phyloP scores from a whole-genome alignment of 73 alveolate genomes.

The Paramecium tetraurelia region DNA sequence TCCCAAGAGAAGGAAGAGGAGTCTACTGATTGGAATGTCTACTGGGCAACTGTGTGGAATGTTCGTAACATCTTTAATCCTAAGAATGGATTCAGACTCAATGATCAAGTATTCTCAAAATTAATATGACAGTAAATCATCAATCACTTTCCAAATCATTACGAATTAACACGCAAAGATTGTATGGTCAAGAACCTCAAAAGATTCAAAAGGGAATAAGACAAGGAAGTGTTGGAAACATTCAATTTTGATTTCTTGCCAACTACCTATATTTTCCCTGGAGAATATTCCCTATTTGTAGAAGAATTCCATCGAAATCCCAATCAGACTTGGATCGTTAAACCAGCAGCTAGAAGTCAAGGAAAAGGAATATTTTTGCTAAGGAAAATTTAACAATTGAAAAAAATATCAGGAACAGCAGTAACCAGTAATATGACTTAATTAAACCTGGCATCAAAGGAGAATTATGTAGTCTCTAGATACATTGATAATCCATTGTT shows the following conservation, averaged over 20 bases:
- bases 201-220: conserved; percentile 94
- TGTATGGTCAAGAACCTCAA: conserved; percentile 98
- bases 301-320: conserved; percentile 98
- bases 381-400: conserved; percentile 81
- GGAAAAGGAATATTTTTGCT: conserved; percentile 98
- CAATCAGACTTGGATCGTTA: conserved; percentile 97
- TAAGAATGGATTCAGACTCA: conserved; percentile 72
- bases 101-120: conserved; percentile 66
- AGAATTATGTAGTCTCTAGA: conserved; percentile 82
- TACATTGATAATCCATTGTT: conserved; percentile 92
- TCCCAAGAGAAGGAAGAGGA: conserved; percentile 57
- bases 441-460: conserved; percentile 70
- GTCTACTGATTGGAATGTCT: conserved; percentile 93
- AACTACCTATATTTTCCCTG: conserved; percentile 94
- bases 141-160: conserved; percentile 99
- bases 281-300: conserved; percentile 96
- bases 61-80: conserved; percentile 96
- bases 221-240: conserved; percentile 78
- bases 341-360: conserved; percentile 97
- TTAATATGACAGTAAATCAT: conserved; percentile 73
- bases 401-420: conserved; percentile 63
- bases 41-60: conserved; percentile 97
- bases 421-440: conserved; percentile 68
- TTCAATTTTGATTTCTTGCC: conserved; percentile 91
- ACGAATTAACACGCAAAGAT: conserved; percentile 99